phyloP scores from a whole-genome alignment of 345 rosid genomes.

The Viola odorata region DNA sequence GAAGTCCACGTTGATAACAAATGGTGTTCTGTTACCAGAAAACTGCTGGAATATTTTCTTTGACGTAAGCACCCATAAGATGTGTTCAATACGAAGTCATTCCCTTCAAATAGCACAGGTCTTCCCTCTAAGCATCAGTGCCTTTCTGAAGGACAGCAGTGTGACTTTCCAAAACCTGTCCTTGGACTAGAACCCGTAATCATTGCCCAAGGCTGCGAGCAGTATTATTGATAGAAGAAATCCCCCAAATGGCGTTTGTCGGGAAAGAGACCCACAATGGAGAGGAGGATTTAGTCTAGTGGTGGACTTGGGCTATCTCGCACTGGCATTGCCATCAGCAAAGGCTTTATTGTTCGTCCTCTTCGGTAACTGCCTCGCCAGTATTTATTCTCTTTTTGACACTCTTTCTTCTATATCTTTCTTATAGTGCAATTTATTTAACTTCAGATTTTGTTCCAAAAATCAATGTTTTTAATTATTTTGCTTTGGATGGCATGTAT shows the following conservation, averaged over 20 bases:
- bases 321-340: constrained; percentile 79
- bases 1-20: too few species aligned
- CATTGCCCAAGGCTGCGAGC: constrained; percentile 13
- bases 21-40: too few species aligned
- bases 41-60: too few species aligned
- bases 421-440: background rate
- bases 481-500: background rate
- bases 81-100: too few species aligned
- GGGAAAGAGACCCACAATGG: constrained; percentile 53
- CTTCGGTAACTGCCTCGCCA: constrained; percentile 37
- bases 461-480: too few species aligned
- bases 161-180: too few species aligned
- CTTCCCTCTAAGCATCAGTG: too few species aligned
- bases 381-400: too few species aligned
- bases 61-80: too few species aligned
- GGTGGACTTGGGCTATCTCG: constrained; percentile 76
- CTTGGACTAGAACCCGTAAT: background rate
- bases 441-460: background rate
- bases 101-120: too few species aligned
- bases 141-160: too few species aligned
- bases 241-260: constrained; percentile 72
- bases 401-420: too few species aligned
- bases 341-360: constrained; percentile 71
- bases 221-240: constrained; percentile 31
- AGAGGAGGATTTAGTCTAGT: constrained; percentile 90